Percentiles rank a stretch among this genome's conserved stretches.
These are phyloP conservation scores for Leccinum broughii DNA, from an alignment of 768 basidiomycete species.

Conservation along the genomic window DNA sequence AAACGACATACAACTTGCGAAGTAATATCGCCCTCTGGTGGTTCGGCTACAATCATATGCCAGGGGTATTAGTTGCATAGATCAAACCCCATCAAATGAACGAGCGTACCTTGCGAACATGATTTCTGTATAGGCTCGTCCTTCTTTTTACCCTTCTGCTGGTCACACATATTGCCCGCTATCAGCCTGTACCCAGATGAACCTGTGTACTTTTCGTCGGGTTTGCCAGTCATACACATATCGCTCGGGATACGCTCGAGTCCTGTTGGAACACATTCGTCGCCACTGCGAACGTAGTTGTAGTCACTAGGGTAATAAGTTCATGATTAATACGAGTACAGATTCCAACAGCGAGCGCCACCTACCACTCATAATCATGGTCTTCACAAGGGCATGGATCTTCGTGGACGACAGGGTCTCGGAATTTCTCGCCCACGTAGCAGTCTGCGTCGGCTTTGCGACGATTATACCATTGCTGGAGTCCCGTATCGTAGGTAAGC, in stretches of 20 bases:
- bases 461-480: slow-evolving; percentile 90
- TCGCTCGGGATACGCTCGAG: slow-evolving; percentile 85
- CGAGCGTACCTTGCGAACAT: slow-evolving; percentile 67
- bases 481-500: background rate
- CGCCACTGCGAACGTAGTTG: slow-evolving; percentile 76
- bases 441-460: slow-evolving; percentile 83
- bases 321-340: background rate
- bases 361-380: slow-evolving; percentile 92
- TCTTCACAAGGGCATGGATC: slow-evolving; percentile 83
- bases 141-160: slow-evolving; percentile 56
- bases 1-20: slow-evolving; percentile 63
- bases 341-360: slow-evolving; percentile 19
- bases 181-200: slow-evolving; percentile 92
- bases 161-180: slow-evolving; percentile 86
- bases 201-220: slow-evolving; percentile 69
- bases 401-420: slow-evolving; percentile 81
- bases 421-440: slow-evolving; percentile 88
- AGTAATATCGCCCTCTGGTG: slow-evolving; percentile 72
- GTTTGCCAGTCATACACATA: slow-evolving; percentile 52
- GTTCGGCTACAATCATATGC: slow-evolving; percentile 55
- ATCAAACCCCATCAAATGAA: background rate
- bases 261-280: slow-evolving; percentile 79
- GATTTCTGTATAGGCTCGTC: slow-evolving; percentile 70
- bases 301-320: slow-evolving; percentile 62
- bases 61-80: background rate